Evolutionary conservation across 129 eudicot genomes (phyloP).

Genomic region (Helianthus annuus): HanXRQr2.0-SUNRISE NC_035446.2:110270403-110270902

Average conservation of each 20-base stretch:
- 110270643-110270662: slow-evolving; percentile 54
- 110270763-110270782: slow-evolving; percentile 4
- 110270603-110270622: too few relatives aligned
- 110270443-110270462: too few relatives aligned
- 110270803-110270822: slow-evolving; percentile 30
- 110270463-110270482: too few relatives aligned
- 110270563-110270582: too few relatives aligned
- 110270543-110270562: too few relatives aligned
- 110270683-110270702: slow-evolving; percentile 64
- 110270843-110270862: slow-evolving; percentile 16
- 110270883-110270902: not conserved
- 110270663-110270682: slow-evolving; percentile 59
- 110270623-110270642: slow-evolving; percentile 43
- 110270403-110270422: too few relatives aligned
- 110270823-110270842: not conserved
- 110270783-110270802: slow-evolving; percentile 16
- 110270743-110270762: not conserved
- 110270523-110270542: too few relatives aligned
- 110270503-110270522: too few relatives aligned
- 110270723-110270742: not conserved
- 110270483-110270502: too few relatives aligned
- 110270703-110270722: slow-evolving; percentile 62
- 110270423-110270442: too few relatives aligned
- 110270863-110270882: not conserved
- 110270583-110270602: too few relatives aligned